Base-by-base conservation (phyloP, 2,329 filamentous ascomycete genomes). In the Penicillium sp. region DNA sequence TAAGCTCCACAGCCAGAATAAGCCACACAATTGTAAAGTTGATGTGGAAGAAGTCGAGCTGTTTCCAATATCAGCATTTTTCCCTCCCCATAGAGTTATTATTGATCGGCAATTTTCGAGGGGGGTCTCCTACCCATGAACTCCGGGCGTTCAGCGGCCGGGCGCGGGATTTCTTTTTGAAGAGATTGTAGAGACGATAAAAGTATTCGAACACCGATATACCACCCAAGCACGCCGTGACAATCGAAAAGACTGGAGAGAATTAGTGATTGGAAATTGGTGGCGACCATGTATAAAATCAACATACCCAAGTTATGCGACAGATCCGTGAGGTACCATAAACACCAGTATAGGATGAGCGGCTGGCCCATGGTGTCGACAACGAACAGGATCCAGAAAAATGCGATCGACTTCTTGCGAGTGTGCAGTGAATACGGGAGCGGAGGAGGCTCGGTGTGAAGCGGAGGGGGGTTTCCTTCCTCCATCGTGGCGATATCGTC, bases 361-460 rank as follows among this genome's bases (percentile, higher is more conserved):
- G 84, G 84, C 70, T 85, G 81, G 52, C 75, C 79, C 55, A 85
- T 74, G 47, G 80, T 83, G 70, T 87, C 84, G 54, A 86, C 63
- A 19, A 86, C 66, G 52, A 86, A 83, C 36, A 87, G 67, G 0
- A 73, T 73, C 84, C 84, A 87, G 72, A 87, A 87, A 57, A 83
- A 71, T 33, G 77, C 72, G 56, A 87, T 85, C 29, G 78, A 75
- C 69, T 78, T 80, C 64, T 83, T 84, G 40, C 84, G 74, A 8
- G 77, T 71, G 45, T 76, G 77, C 37, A 86, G 68, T 19, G 79
- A 79, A 71, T 86, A 86, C 21, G 84, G 80, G 33, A 86, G 75
- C 16, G 78, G 75, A 44, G 83, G 83, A 54, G 74, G 75, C 47
- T 68, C 70, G 13, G 55, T 56, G 11, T 61, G 54, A 14, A 60